Evolutionary conservation across 1,139 yeast genomes (phyloP), one percentile per base, ranked within the genome.

Genomic region (Pichia sp.): DNA sequence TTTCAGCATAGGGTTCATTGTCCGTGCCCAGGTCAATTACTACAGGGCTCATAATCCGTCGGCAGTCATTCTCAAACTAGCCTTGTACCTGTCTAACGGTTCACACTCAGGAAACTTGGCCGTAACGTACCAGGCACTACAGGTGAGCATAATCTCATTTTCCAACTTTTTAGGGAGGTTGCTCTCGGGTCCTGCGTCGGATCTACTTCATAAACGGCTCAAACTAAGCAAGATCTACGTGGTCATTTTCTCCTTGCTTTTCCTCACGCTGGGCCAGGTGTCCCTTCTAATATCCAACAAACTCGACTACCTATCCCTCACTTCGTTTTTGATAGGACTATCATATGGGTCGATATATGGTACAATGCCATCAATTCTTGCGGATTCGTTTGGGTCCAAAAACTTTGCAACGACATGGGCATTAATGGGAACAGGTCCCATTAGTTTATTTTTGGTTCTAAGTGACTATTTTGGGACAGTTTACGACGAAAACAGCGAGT

Each of bases 341-440:
- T 84, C 90, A n/a, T 90, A 88, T 70, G 97, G 97, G 0, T 77
- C 86, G 51, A 75, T 85, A 52, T 89, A 86, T 68, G 93, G 96
- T 0, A 78, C 90, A 6, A 87, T 82, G 67, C 96, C 96, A 0
- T 86, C 93, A 1, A 81, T 88, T 29, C 75, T 87, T 32, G 84
- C 93, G 1, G 96, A 90, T 62, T 73, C 82, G 13, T 89, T 88
- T 71, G 92, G 92, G 30, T 79, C 89, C 64, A 75, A 74, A 16
- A 78, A 83, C 43, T 88, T 87, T 67, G 84, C 90, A 53, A 85
- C 90, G 44, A 79, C 88, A 45, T 90, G 96, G 96, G 95, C 96
- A 0, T 65, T 84, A 32, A 72, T 85, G 61, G 82, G 85, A 31
- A 81, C 87, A 7, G 59, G 58, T 1, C 79, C 80, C 2, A 65